A percentile compares a stretch with the other conserved stretches of the same genome.
These are phyloP conservation scores for Tephrocybe rancida DNA, from an alignment of 768 basidiomycete genomes.

Conservation along the genomic window DNA sequence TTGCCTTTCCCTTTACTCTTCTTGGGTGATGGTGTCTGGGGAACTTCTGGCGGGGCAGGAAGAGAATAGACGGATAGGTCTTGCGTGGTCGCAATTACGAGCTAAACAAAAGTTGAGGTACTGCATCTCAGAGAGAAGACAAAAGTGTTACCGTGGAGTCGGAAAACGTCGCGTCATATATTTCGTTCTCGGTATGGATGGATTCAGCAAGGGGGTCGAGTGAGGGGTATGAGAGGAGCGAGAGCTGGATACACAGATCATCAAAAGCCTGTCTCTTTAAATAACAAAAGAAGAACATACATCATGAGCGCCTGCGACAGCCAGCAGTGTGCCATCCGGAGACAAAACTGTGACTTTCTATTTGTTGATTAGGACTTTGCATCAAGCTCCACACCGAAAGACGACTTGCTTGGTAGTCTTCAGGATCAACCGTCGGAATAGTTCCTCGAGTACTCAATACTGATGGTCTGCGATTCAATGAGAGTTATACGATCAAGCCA, in stretches of 20 bases:
- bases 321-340: slow-evolving; percentile 62
- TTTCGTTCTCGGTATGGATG: slow-evolving; percentile 70
- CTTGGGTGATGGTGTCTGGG: slow-evolving; percentile 22
- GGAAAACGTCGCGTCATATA: slow-evolving; percentile 87
- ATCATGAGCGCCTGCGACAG: slow-evolving; percentile 72
- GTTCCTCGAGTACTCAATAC: slow-evolving; percentile 60
- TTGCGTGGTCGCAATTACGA: slow-evolving; percentile 66
- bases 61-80: slow-evolving; percentile 66
- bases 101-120: slow-evolving; percentile 35
- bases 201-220: slow-evolving; percentile 49
- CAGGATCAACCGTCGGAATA: slow-evolving; percentile 55
- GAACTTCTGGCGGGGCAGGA: slow-evolving; percentile 30
- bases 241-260: slow-evolving; percentile 42
- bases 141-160: slow-evolving; percentile 51
- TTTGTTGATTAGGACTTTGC: slow-evolving; percentile 13
- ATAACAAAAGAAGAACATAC: slow-evolving; percentile 41
- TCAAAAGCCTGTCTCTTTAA: background rate
- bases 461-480: slow-evolving; percentile 51
- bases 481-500: background rate
- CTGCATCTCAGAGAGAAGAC: slow-evolving; percentile 2
- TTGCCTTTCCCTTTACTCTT: slow-evolving; percentile 50
- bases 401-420: slow-evolving; percentile 85
- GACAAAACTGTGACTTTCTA: slow-evolving; percentile 92
- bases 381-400: background rate
- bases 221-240: slow-evolving; percentile 66